A percentile compares a stretch with the other conserved stretches of the same genome.
These are phyloP conservation scores for Vanderwaltozyma yarrowii DNA, from an alignment of 805 yeast genomes.

Conservation along the genomic window DNA sequence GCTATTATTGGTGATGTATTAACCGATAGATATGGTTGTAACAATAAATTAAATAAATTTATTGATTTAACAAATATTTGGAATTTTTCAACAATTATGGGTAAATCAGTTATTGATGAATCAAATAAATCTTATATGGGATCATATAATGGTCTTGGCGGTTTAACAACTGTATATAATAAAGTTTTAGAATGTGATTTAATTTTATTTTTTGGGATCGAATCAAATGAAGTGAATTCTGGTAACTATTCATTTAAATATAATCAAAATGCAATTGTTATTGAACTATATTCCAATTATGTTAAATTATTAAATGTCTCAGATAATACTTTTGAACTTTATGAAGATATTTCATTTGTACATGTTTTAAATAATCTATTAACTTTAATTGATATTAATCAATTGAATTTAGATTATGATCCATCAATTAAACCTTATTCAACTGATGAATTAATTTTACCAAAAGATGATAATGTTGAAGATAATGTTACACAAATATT, in stretches of 20 bases:
- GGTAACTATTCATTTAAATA: constrained; percentile 51
- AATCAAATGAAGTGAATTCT: constrained; percentile 56
- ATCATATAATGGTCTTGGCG: constrained; percentile 54
- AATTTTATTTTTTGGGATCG: constrained; percentile 60
- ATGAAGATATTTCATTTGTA: constrained; percentile 37
- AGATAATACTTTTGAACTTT: constrained; percentile 8
- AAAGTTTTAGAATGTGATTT: constrained; percentile 52
- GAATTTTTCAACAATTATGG: constrained; percentile 53
- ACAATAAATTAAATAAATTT: constrained; percentile 37
- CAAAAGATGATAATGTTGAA: constrained; percentile 3
- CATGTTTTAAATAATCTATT: constrained; percentile 41
- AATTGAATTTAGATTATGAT: constrained; percentile 15
- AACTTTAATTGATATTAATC: constrained; percentile 26
- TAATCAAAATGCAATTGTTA: constrained; percentile 30
- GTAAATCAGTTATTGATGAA: constrained; percentile 69
- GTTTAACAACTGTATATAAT: constrained; percentile 38
- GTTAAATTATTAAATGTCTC: constrained; percentile 35
- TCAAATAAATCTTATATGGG: constrained; percentile 56
- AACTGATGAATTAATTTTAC: constrained; percentile 12
- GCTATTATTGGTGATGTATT: constrained; percentile 63
- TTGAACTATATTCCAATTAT: constrained; percentile 45
- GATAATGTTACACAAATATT: constrained; percentile 38
- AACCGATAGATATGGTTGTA: constrained; percentile 49
- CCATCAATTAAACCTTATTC: constrained; percentile 16
- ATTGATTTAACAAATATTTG: constrained; percentile 37